Evolutionary conservation across 805 yeast genomes (phyloP), one percentile per base, ranked within the genome.

Genomic region (Isabelozyma heimii): DNA sequence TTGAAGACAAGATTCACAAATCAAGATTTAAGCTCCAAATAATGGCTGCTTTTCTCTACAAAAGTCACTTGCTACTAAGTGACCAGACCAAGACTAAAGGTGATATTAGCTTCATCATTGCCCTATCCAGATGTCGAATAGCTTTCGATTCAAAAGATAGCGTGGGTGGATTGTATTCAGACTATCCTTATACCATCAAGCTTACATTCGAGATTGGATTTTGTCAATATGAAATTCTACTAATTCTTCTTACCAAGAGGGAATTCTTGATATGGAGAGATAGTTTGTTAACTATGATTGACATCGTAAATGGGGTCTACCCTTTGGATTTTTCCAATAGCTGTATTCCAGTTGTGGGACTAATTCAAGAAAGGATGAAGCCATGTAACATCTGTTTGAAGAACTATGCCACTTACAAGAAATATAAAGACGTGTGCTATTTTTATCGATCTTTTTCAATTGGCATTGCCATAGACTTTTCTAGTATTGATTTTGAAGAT

Each of bases 11-110:
- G 5, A 42, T 54, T n/a, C 46, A 44, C 43, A 40, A n/a, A 37
- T 5, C 16, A 33, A 40, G 41, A 27, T 14, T 44, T 16, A 17
- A 43, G n/a, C 45, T 49, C 40, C 47, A 54, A 16, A 60, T 47
- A 49, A 57, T 63, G 61, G 81, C 66, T 46, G 70, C 59, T 40
- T 48, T 81, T 40, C 55, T 81, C 16, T 82, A 79, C 65, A 79
- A 82, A 50, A 71, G 82, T 4, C 83, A 81, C 58, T 56, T 82
- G 26, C 52, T 83, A 0, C 49, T 79, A 35, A 63, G 72, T 10
- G 50, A 65, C 20, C 50, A 65, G 14, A 43, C 57, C 20, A 64
- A 62, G 50, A 45, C 47, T 12, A 65, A 55, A 26, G 57, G 61
- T 33, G 72, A 65, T 4, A 68, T 80, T 5, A 66, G 63, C 13